A percentile compares a stretch with the other conserved stretches of the same genome.
Evolutionary conservation across 495 filamentous ascomycete genomes (phyloP).

Genomic region (Melanomma pulvis-pyrius): DNA sequence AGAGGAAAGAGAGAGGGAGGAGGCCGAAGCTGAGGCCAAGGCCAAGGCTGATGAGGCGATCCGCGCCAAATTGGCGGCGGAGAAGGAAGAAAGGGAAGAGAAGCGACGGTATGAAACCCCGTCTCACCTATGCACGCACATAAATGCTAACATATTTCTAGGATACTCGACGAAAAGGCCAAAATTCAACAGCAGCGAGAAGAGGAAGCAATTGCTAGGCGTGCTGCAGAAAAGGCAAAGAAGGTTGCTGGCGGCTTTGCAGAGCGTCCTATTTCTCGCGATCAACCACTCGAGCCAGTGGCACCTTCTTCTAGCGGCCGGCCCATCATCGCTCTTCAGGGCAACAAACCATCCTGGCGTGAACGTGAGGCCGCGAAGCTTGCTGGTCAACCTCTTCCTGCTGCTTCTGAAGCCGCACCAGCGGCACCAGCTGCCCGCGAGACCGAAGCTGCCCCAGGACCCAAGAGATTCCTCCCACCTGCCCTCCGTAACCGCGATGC

Average conservation of each 20-base stretch:
- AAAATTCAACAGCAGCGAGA: slow-evolving; percentile 68
- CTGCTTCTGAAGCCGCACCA: background rate
- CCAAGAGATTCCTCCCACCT: slow-evolving; percentile 43
- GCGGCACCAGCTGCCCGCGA: slow-evolving; percentile 31
- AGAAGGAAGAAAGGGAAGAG: slow-evolving; percentile 81
- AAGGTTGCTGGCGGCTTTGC: slow-evolving; percentile 43
- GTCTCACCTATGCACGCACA: background rate
- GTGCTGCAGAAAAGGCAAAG: slow-evolving; percentile 50
- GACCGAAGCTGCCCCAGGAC: slow-evolving; percentile 36
- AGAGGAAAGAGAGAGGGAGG: slow-evolving; percentile 84
- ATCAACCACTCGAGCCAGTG: slow-evolving; percentile 28
- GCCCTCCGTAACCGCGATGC: slow-evolving; percentile 39
- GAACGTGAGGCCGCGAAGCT: slow-evolving; percentile 75
- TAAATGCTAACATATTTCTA: slow-evolving; percentile 36
- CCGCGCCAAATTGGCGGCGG: slow-evolving; percentile 61
- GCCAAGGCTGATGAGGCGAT: slow-evolving; percentile 71
- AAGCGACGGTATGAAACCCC: slow-evolving; percentile 68
- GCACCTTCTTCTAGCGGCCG: slow-evolving; percentile 54
- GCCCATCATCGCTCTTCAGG: slow-evolving; percentile 68
- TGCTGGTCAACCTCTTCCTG: slow-evolving; percentile 30
- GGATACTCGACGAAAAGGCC: slow-evolving; percentile 68
- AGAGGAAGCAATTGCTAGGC: slow-evolving; percentile 64
- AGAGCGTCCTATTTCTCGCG: slow-evolving; percentile 44
- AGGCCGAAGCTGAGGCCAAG: slow-evolving; percentile 81
- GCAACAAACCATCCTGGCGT: slow-evolving; percentile 70